Evolutionary conservation across 139 green algal species (phyloP).

Genomic region (Raphidocelis subcapitata): DNA sequence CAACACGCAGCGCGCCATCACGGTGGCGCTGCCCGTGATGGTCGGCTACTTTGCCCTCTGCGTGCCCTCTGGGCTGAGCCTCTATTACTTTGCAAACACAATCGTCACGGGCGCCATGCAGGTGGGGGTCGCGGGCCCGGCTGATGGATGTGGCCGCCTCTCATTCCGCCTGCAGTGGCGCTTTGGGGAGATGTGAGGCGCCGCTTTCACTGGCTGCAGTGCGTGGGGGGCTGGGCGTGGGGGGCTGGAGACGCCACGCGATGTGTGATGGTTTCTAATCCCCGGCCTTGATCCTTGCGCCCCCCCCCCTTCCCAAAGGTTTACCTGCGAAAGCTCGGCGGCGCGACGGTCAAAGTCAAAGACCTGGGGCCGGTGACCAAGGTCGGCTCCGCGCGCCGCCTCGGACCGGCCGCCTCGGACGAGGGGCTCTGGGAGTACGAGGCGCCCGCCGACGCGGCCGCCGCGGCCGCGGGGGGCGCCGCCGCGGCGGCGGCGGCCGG

Average conservation of each 20-base stretch:
- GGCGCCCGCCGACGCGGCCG: slow-evolving; percentile 3
- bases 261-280: too few relatives aligned
- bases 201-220: not conserved
- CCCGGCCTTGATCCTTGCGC: not conserved
- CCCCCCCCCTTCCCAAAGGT: slow-evolving; percentile 32
- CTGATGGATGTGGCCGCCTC: not conserved
- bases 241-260: too few relatives aligned
- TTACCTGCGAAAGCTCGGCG: slow-evolving; percentile 85
- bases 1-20: slow-evolving; percentile 43
- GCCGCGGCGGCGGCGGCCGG: slow-evolving; percentile 10
- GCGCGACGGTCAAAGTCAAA: slow-evolving; percentile 41
- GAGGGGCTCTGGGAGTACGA: slow-evolving; percentile 14
- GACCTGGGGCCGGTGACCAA: slow-evolving; percentile 71
- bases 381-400: slow-evolving; percentile 41
- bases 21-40: slow-evolving; percentile 77
- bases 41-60: slow-evolving; percentile 90
- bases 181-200: not conserved
- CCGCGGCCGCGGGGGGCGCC: slow-evolving; percentile 16
- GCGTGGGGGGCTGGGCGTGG: not conserved
- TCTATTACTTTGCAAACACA: slow-evolving; percentile 94
- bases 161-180: not conserved
- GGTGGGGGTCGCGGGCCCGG: slow-evolving; percentile 37
- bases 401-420: slow-evolving; percentile 9
- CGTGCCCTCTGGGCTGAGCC: slow-evolving; percentile 78
- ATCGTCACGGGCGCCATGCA: slow-evolving; percentile 66